Conservation (phyloP, 345 rosid species). For the Hypericum perforatum region DNA sequence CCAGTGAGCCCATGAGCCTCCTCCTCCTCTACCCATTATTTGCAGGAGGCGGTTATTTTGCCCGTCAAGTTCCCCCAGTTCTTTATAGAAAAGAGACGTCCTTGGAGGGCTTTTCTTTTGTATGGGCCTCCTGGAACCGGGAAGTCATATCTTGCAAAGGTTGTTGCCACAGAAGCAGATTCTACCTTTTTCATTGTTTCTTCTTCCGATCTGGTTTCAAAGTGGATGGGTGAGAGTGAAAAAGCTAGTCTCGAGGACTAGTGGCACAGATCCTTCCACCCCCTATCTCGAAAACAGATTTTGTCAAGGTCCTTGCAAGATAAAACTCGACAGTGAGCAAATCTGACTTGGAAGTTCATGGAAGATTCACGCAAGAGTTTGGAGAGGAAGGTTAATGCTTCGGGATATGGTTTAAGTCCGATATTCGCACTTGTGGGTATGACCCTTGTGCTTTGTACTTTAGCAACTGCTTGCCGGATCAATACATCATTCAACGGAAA, state of each 20-base stretch:
- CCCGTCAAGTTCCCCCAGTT: slow-evolving; percentile 97
- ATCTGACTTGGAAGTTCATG: slow-evolving; percentile 76
- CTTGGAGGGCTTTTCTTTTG: slow-evolving; percentile 86
- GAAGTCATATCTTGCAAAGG: slow-evolving; percentile 88
- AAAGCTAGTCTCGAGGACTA: slow-evolving; percentile 82
- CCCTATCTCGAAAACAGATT: slow-evolving; percentile 69
- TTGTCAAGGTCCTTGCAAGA: slow-evolving; percentile 85
- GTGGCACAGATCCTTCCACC: slow-evolving; percentile 86
- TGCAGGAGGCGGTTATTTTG: slow-evolving; percentile 91
- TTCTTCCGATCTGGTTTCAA: slow-evolving; percentile 89
- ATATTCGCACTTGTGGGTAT: slow-evolving; percentile 23
- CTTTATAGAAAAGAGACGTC: slow-evolving; percentile 85
- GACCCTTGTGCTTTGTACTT: slow-evolving; percentile 29
- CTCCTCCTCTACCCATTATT: too few relatives aligned
- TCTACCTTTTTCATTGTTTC: slow-evolving; percentile 90
- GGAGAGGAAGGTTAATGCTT: slow-evolving; percentile 82
- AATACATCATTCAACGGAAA: slow-evolving; percentile 21
- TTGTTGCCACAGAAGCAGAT: slow-evolving; percentile 94
- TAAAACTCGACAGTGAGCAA: slow-evolving; percentile 94
- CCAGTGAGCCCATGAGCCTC: too few relatives aligned
- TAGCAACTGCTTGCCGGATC: slow-evolving; percentile 22
- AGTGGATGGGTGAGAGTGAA: slow-evolving; percentile 99
- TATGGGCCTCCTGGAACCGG: slow-evolving; percentile 98
- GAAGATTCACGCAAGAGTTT: slow-evolving; percentile 92
- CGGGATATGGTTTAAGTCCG: not conserved